These are phyloP conservation scores for Aureobasidium sp. DNA, from an alignment of 2,329 filamentous ascomycete genomes.

Conservation along the genomic window DNA sequence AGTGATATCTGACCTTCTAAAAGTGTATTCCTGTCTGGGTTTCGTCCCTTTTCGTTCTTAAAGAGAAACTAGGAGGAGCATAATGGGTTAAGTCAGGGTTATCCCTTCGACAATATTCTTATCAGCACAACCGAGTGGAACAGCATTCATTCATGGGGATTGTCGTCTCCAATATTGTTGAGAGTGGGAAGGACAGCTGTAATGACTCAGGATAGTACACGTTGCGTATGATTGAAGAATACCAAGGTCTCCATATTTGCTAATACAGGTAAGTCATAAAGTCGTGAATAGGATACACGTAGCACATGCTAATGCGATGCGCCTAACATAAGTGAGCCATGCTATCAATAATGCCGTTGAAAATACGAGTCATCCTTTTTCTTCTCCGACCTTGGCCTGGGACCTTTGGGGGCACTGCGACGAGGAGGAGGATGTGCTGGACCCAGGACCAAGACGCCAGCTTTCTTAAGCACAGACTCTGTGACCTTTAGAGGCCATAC, in stretches of 20 bases:
- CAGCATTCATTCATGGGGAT: not conserved
- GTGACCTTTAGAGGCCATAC: slow-evolving; percentile 10
- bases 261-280: not conserved
- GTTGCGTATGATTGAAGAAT: not conserved
- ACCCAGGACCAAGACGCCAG: slow-evolving; percentile 1
- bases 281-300: not conserved
- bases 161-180: not conserved
- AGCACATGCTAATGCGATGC: not conserved
- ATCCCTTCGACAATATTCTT: not conserved
- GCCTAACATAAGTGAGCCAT: not conserved
- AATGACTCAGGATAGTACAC: not conserved
- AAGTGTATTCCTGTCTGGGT: no score
- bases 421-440: not conserved
- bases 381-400: not conserved
- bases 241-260: not conserved
- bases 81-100: not conserved
- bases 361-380: slow-evolving; percentile 10
- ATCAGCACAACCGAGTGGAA: not conserved
- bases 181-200: not conserved
- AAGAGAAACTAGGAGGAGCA: not conserved
- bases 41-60: not conserved
- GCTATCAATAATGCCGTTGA: not conserved
- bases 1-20: no score
- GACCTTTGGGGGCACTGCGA: not conserved
- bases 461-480: slow-evolving; percentile 7